phyloP scores from a whole-genome alignment of 495 filamentous ascomycete genomes.

The Tuber microsphaerosporum region DNA sequence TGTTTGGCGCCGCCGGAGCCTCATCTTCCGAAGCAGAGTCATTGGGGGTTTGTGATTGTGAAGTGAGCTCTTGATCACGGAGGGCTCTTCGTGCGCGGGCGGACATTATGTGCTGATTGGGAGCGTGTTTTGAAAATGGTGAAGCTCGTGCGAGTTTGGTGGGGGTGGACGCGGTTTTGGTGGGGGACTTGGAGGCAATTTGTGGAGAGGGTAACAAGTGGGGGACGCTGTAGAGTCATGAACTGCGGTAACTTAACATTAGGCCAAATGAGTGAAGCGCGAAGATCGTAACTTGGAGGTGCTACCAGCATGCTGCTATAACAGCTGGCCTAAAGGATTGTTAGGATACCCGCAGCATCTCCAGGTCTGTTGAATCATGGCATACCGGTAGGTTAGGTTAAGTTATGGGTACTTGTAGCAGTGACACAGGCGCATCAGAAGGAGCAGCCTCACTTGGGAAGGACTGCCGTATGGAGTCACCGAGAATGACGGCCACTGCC shows the following conservation, averaged over 20 bases:
- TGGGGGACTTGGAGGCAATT: not conserved
- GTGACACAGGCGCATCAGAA: not conserved
- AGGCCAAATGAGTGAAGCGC: not conserved
- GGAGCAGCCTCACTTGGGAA: too few species aligned
- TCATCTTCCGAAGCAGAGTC: constrained; percentile 40
- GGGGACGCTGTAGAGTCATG: not conserved
- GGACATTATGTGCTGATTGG: constrained; percentile 25
- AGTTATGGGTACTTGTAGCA: not conserved
- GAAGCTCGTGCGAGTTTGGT: not conserved
- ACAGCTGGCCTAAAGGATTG: not conserved
- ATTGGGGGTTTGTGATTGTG: constrained; percentile 15
- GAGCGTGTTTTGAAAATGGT: not conserved
- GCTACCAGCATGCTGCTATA: too few species aligned
- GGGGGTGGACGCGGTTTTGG: not conserved
- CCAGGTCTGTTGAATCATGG: not conserved
- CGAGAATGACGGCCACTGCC: not conserved
- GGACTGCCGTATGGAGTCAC: not conserved
- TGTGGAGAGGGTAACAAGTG: constrained; percentile 2
- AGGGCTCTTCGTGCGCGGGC: constrained; percentile 38
- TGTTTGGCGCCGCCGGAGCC: constrained; percentile 21
- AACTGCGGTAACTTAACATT: not conserved
- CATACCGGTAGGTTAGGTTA: too few species aligned
- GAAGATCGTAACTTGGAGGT: not conserved
- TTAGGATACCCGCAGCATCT: not conserved
- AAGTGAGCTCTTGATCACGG: constrained; percentile 35